Evolutionary conservation across 116 monocot species (phyloP), one percentile per base, ranked within the genome.

Genomic region (Dioscorea cayenensis): DNA sequence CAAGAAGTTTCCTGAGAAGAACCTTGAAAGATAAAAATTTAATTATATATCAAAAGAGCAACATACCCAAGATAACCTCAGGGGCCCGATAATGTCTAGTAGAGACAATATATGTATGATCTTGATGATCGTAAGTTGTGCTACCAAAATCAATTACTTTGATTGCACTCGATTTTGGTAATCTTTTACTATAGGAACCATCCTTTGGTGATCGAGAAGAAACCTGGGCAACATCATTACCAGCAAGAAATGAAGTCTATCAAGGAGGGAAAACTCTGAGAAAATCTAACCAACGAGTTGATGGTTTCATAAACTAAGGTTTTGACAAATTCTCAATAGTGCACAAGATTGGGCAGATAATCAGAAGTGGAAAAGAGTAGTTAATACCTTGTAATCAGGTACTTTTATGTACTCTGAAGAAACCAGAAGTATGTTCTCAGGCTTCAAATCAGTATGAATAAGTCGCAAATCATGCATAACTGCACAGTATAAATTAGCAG

Each of bases 111-210:
- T 96, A 96, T 60, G 66, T 84, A 28, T 86, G 89, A 36, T 82
- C 80, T 38, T 82, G 73, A 37, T 78, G 68, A 58, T 86, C 87
- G 72, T 85, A 71, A 18, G 90, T 92, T 19, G 92, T 90, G 82
- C 96, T 96, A 19, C 96, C 96, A 87, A 96, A 96, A 81, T 96
- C 96, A 77, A 96, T 96, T 17, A 96, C 73, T 69, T 94, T 94
- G 18, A 94, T 87, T 7, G 83, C 77, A 72, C 94, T 87, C 19
- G 90, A 94, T 60, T 92, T 92, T 32, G 96, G 96, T 51, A 96
- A 51, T 49, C 82, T 77, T 67, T 86, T 83, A 28, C 52, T 79
- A 32, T 37, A 61, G 13, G 79, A 67, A 12, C 75, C 79, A 64
- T 85, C 83, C 65, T 67, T 77, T 23, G 73, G 72, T 35, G 76